Evolutionary conservation across 805 yeast species (phyloP).

Genomic region (Monosporozyma aerobia): DNA sequence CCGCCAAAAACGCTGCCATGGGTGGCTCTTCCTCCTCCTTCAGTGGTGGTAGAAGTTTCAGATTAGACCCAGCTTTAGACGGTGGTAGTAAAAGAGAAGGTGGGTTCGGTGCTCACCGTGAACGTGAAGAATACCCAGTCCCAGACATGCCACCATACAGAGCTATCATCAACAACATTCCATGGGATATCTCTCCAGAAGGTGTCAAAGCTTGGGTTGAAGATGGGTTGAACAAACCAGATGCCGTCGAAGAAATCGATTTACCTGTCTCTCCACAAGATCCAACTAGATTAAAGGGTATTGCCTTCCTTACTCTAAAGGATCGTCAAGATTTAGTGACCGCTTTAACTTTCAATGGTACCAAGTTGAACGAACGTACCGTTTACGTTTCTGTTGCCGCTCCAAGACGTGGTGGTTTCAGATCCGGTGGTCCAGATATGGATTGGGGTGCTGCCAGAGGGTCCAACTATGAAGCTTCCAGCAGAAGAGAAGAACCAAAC

Average conservation of each 20-base stretch:
- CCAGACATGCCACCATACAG: constrained; percentile 90
- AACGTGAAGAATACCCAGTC: constrained; percentile 65
- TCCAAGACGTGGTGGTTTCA: constrained; percentile 36
- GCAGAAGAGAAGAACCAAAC: constrained; percentile 32
- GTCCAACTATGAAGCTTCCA: constrained; percentile 21
- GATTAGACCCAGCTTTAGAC: constrained; percentile 33
- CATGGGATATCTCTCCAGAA: constrained; percentile 69
- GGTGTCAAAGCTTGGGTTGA: constrained; percentile 53
- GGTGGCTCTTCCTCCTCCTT: constrained; percentile 7
- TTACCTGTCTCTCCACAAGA: constrained; percentile 59
- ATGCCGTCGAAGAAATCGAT: constrained; percentile 52
- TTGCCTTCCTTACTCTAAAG: constrained; percentile 78
- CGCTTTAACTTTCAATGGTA: constrained; percentile 63
- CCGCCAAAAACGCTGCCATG: constrained; percentile 10
- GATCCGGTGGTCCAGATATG: constrained; percentile 38
- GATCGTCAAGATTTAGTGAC: constrained; percentile 67
- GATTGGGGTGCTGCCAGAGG: constrained; percentile 40
- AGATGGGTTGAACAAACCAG: constrained; percentile 40
- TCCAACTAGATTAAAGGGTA: constrained; percentile 70
- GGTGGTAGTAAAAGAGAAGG: constrained; percentile 21
- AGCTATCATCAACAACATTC: constrained; percentile 80
- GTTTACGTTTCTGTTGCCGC: constrained; percentile 78
- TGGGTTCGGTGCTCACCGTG: constrained; percentile 9
- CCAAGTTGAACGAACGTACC: constrained; percentile 61
- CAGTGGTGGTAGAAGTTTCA: constrained; percentile 17